Conservation (phyloP, 352 stramenopile genomes). For the Globisporangium radiosum region DNA sequence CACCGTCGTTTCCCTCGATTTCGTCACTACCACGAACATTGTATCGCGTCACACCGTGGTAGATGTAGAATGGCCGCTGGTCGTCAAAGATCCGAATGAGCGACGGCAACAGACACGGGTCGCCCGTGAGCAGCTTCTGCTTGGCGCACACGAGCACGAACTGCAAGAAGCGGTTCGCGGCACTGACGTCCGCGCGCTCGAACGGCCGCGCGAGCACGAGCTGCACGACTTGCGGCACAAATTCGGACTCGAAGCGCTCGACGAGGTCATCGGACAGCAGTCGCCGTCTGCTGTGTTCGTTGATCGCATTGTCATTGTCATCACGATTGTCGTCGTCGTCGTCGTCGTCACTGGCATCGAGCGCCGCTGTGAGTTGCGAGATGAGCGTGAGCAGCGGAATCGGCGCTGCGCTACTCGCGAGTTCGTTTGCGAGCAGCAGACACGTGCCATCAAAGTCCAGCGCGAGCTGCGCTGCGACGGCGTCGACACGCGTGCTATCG, state of each 20-base stretch:
- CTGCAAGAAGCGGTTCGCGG: constrained; percentile 44
- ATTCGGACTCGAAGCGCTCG: constrained; percentile 40
- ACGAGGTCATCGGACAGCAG: constrained; percentile 18
- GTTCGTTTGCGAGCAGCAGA: constrained; percentile 29
- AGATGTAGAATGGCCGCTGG: constrained; percentile 44
- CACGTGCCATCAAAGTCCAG: constrained; percentile 51
- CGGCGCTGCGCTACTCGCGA: constrained; percentile 27
- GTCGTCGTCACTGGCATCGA: not conserved
- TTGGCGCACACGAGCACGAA: constrained; percentile 29
- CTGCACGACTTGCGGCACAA: constrained; percentile 55
- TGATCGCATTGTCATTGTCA: not conserved
- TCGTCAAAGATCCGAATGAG: constrained; percentile 54
- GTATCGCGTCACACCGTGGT: too few species aligned
- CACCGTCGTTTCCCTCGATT: too few species aligned
- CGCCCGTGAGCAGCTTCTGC: constrained; percentile 23
- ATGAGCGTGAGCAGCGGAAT: constrained; percentile 26
- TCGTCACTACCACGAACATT: too few species aligned
- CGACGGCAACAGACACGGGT: constrained; percentile 32
- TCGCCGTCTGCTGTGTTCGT: constrained; percentile 3
- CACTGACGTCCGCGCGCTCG: constrained; percentile 16
- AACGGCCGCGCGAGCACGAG: constrained; percentile 32
- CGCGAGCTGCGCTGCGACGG: constrained; percentile 20
- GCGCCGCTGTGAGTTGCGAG: not conserved
- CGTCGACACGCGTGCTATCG: not conserved
- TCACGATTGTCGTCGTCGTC: constrained; percentile 1